Evolutionary conservation across 768 basidiomycete species (phyloP).

Genomic region (Hygrocybe coccinea): DNA sequence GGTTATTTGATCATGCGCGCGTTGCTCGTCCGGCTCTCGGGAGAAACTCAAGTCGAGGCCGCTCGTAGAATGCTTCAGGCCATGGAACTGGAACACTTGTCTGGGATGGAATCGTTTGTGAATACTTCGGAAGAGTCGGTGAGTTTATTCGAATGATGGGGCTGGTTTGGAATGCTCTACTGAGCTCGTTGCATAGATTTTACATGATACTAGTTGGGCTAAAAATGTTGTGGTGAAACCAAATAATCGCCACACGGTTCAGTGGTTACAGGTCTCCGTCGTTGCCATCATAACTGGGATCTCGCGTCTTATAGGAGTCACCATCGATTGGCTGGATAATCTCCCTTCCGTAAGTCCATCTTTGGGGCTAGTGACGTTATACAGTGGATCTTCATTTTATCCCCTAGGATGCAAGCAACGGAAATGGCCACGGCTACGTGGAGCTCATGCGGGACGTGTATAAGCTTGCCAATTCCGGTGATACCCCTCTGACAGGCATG

Average conservation of each 20-base stretch:
- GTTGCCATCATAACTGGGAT: conserved; percentile 49
- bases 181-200: conserved; percentile 11
- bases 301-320: conserved; percentile 36
- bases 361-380: neutral
- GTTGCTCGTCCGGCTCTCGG: conserved; percentile 51
- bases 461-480: conserved; percentile 51
- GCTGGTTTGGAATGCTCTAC: neutral
- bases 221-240: conserved; percentile 56
- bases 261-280: conserved; percentile 55
- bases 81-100: conserved; percentile 44
- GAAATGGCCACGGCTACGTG: conserved; percentile 43
- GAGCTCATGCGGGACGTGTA: conserved; percentile 65
- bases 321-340: conserved; percentile 51
- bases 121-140: conserved; percentile 27
- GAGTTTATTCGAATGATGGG: conserved; percentile 8
- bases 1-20: conserved; percentile 60
- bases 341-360: conserved; percentile 30
- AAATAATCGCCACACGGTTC: conserved; percentile 48
- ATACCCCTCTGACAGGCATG: conserved; percentile 51
- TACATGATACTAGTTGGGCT: conserved; percentile 42
- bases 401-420: conserved; percentile 13
- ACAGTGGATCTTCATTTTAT: neutral
- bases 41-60: conserved; percentile 53
- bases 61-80: conserved; percentile 45
- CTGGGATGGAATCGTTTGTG: conserved; percentile 41